Evolutionary conservation across 257 asterid species (phyloP).

Genomic region (Agastache rugosa): DNA sequence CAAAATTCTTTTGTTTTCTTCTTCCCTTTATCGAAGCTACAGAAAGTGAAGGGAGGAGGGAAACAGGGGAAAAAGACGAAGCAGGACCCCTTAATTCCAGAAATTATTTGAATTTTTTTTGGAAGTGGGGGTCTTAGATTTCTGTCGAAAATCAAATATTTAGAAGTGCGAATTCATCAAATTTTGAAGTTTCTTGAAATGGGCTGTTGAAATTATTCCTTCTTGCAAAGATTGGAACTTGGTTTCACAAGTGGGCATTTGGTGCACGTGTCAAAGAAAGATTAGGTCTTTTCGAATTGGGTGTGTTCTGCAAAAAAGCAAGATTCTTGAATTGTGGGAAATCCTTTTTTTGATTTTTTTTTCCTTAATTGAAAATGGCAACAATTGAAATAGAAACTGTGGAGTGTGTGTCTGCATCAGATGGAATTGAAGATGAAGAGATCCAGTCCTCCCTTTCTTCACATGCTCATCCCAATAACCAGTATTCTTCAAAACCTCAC

Average conservation of each 20-base stretch:
- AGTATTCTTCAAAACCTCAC: slow-evolving; percentile 55
- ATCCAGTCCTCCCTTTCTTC: slow-evolving; percentile 56
- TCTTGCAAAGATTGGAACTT: slow-evolving; percentile 12
- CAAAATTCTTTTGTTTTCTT: slow-evolving; percentile 41
- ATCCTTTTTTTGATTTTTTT: neutral
- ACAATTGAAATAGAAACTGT: slow-evolving; percentile 69
- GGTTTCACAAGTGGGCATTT: slow-evolving; percentile 13
- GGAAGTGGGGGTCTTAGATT: slow-evolving; percentile 41
- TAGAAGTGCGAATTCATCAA: slow-evolving; percentile 36
- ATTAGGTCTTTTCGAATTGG: slow-evolving; percentile 31
- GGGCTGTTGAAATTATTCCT: slow-evolving; percentile 37
- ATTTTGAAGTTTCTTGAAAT: slow-evolving; percentile 26
- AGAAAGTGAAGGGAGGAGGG: slow-evolving; percentile 40
- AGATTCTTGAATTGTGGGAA: slow-evolving; percentile 21
- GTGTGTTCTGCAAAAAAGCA: slow-evolving; percentile 4
- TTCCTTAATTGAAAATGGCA: slow-evolving; percentile 32
- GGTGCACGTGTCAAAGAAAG: slow-evolving; percentile 18
- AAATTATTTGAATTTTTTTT: slow-evolving; percentile 19
- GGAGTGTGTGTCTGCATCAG: slow-evolving; percentile 72
- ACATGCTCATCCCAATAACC: slow-evolving; percentile 39
- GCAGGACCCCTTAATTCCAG: slow-evolving; percentile 22
- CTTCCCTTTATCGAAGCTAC: slow-evolving; percentile 34
- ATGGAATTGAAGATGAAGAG: slow-evolving; percentile 83
- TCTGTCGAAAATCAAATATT: slow-evolving; percentile 31
- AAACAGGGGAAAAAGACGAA: slow-evolving; percentile 15